These are phyloP conservation scores for Verbascum thapsus DNA, from an alignment of 257 asterid genomes.

Conservation along the genomic window DNA sequence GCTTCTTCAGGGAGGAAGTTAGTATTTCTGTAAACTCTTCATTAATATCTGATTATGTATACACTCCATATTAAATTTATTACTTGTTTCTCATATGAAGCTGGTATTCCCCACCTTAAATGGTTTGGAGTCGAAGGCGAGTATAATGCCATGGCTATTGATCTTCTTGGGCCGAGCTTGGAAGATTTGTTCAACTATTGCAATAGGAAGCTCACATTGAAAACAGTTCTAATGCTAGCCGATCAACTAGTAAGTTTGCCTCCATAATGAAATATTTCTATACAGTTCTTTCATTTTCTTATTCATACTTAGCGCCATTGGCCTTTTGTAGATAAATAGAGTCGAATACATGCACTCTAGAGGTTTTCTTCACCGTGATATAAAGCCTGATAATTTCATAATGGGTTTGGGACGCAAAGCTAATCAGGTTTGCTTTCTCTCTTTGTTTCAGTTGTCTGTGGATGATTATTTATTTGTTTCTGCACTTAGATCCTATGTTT, in stretches of 20 bases:
- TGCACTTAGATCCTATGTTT: too few relatives aligned
- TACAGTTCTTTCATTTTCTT: constrained; percentile 10
- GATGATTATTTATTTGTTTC: neutral
- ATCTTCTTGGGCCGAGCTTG: constrained; percentile 95
- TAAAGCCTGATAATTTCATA: constrained; percentile 96
- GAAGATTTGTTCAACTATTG: constrained; percentile 96
- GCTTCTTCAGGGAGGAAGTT: constrained; percentile 99
- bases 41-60: constrained; percentile 2
- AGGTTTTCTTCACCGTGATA: constrained; percentile 98
- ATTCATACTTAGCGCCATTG: constrained; percentile 25
- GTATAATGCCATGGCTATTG: constrained; percentile 92
- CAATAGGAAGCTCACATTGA: constrained; percentile 82
- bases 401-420: constrained; percentile 99
- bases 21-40: constrained; percentile 18
- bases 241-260: constrained; percentile 80
- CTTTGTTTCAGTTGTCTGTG: neutral
- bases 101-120: constrained; percentile 93
- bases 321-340: constrained; percentile 73
- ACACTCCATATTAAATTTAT: constrained; percentile 7
- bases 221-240: constrained; percentile 93
- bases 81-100: constrained; percentile 44
- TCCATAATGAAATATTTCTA: constrained; percentile 14
- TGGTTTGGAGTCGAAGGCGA: constrained; percentile 99
- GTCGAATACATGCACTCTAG: constrained; percentile 96
- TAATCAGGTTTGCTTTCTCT: constrained; percentile 66